Base-by-base conservation (phyloP, 495 filamentous ascomycete genomes). In the Neurospora tetraspora region DNA sequence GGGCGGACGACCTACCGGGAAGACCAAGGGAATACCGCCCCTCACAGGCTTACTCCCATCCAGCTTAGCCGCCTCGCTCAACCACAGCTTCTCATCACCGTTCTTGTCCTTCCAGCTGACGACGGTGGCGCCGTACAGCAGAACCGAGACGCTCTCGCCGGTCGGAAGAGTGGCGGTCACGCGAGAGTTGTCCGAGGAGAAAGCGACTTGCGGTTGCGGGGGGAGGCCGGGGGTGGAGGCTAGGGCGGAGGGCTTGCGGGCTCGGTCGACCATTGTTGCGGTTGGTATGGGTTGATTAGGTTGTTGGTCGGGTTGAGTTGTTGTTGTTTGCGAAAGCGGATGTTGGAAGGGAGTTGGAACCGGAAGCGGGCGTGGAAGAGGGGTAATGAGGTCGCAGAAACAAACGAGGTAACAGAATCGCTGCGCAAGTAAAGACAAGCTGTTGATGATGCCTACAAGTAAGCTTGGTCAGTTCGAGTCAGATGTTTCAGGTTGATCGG, bases 101-200 rank as follows among this genome's bases (percentile, higher is more conserved):
- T 84, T 82, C 39, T 88, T 88, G 74, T 90, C 87, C 85, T 95
- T 97, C 96, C 96, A 99, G 76, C 91, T 93, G 72, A 91, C 91
- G 72, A 98, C 91, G 11, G 96, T 98, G 0, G 96, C 96, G 71
- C 96, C 96, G 78, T 93, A 92, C 12, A 98, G 89, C 69, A 98
- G 86, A 68, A 99, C 86, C 69, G 92, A 88, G 75, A 97, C 89
- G 68, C 88, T 91, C 81, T 98, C 94, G 74, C 96, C 93, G 12
- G 91, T 91, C 12, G 96, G 91, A 73, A 98, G 84, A 69, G 86
- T 87, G 72, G 93, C 92, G 37, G 88, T 87, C 53, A 97, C 88
- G 38, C 84, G 82, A 71, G 85, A 85, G 80, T 91, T 90, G 78
- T 90, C 88, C 71, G 87, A 79, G 10, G 87, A 85, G 81, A 93